Evolutionary conservation across 352 stramenopile genomes (phyloP).

Genomic region (Globisporangium spiculum): DNA sequence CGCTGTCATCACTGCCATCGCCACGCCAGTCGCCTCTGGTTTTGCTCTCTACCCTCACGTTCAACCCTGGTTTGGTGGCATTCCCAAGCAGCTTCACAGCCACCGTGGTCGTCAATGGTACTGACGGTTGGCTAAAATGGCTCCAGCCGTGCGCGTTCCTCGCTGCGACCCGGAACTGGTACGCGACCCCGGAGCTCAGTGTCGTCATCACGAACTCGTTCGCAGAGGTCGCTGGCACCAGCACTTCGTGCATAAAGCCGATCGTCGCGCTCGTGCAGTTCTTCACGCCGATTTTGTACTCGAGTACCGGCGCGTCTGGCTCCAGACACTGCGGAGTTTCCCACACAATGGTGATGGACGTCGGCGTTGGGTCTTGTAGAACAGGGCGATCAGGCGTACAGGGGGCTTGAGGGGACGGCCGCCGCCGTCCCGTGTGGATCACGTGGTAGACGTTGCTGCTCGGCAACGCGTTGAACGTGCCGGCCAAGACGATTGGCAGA

Average conservation of each 20-base stretch:
- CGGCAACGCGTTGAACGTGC: slow-evolving; percentile 79
- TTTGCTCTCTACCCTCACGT: background rate
- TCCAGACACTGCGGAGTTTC: slow-evolving; percentile 22
- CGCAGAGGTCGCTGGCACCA: slow-evolving; percentile 12
- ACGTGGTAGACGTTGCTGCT: slow-evolving; percentile 83
- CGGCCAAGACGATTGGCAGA: slow-evolving; percentile 76
- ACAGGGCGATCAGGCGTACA: slow-evolving; percentile 32
- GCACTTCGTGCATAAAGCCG: slow-evolving; percentile 56
- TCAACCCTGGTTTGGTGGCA: background rate
- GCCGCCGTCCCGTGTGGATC: slow-evolving; percentile 52
- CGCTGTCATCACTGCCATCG: background rate
- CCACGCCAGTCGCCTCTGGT: background rate
- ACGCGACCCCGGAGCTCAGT: slow-evolving; percentile 71
- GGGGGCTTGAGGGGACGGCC: slow-evolving; percentile 45
- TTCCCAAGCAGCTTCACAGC: slow-evolving; percentile 16
- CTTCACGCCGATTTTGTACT: slow-evolving; percentile 59
- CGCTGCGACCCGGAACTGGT: slow-evolving; percentile 83
- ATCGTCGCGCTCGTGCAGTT: slow-evolving; percentile 55
- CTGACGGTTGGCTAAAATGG: slow-evolving; percentile 66
- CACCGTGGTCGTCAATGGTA: slow-evolving; percentile 45
- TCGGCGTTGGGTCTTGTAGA: slow-evolving; percentile 35
- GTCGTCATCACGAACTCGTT: slow-evolving; percentile 41
- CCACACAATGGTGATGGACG: slow-evolving; percentile 55
- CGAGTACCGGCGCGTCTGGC: slow-evolving; percentile 31
- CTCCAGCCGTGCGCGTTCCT: slow-evolving; percentile 65